Conservation (phyloP, 768 basidiomycete genomes). For the Grammothele lineata region DNA sequence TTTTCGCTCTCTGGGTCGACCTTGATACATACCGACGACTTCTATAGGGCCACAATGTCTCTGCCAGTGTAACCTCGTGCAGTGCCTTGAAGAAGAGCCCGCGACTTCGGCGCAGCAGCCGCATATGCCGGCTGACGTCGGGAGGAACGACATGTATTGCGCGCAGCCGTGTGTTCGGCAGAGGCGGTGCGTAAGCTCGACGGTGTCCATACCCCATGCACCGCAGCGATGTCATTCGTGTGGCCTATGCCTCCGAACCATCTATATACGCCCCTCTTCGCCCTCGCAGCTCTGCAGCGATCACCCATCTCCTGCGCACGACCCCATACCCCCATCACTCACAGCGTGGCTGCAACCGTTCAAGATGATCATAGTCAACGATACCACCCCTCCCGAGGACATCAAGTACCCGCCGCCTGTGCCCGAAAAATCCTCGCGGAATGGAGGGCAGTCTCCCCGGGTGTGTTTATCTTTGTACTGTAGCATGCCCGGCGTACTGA, state of each 20-base stretch:
- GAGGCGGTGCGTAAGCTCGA: conserved; percentile 3
- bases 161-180: no score
- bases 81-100: no score
- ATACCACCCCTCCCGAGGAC: neutral
- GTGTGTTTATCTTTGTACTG: no score
- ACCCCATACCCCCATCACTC: neutral
- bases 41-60: no score
- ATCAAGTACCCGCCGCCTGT: conserved; percentile 1
- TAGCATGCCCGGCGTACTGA: neutral
- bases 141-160: no score
- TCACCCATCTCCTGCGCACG: neutral
- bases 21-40: no score
- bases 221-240: neutral
- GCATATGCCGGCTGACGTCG: no score
- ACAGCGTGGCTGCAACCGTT: neutral
- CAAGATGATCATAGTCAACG: conserved; percentile 6
- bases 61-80: no score
- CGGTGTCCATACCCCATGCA: conserved; percentile 1
- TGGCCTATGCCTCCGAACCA: neutral
- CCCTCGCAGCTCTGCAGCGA: neutral
- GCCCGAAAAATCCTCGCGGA: neutral
- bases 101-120: no score
- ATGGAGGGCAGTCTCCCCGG: neutral
- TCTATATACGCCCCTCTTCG: no score
- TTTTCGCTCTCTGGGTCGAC: no score